Conservation (phyloP, 371 early-diverging fungal genomes). For the Mucor irregularis region DNA sequence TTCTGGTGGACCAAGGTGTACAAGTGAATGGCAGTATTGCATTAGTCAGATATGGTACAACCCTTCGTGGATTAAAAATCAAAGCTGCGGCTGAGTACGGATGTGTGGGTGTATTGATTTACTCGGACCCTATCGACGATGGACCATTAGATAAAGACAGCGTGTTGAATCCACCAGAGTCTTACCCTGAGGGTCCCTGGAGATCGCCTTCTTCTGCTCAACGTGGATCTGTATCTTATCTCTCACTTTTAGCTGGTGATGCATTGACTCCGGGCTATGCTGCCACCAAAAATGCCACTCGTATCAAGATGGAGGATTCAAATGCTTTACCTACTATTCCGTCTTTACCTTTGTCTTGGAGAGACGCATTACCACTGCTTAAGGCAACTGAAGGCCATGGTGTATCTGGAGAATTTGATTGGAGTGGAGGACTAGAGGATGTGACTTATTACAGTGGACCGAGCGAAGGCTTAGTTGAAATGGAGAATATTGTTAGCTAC, state of each 20-base stretch:
- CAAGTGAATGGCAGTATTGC: constrained; percentile 57
- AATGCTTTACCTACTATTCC: constrained; percentile 59
- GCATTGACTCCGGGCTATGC: constrained; percentile 69
- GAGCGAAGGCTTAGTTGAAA: constrained; percentile 50
- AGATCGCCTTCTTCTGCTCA: constrained; percentile 60
- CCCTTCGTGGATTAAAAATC: constrained; percentile 66
- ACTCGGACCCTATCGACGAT: constrained; percentile 66
- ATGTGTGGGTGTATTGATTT: constrained; percentile 61
- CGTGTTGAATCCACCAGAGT: constrained; percentile 29
- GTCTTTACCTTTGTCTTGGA: constrained; percentile 67
- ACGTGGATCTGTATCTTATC: constrained; percentile 60
- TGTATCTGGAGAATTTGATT: constrained; percentile 29
- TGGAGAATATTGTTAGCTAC: constrained; percentile 56
- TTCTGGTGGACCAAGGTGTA: constrained; percentile 50
- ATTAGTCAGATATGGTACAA: constrained; percentile 62
- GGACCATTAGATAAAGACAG: constrained; percentile 38
- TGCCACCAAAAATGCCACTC: constrained; percentile 54
- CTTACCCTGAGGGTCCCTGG: constrained; percentile 73
- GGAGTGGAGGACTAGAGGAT: constrained; percentile 57
- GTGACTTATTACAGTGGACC: constrained; percentile 60
- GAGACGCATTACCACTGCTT: constrained; percentile 63
- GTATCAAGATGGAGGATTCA: constrained; percentile 53
- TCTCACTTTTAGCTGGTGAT: constrained; percentile 58
- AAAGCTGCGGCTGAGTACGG: constrained; percentile 63
- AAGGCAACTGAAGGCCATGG: constrained; percentile 56